Conservation (phyloP, 2,329 filamentous ascomycete species). For the Alternaria sp. region DNA sequence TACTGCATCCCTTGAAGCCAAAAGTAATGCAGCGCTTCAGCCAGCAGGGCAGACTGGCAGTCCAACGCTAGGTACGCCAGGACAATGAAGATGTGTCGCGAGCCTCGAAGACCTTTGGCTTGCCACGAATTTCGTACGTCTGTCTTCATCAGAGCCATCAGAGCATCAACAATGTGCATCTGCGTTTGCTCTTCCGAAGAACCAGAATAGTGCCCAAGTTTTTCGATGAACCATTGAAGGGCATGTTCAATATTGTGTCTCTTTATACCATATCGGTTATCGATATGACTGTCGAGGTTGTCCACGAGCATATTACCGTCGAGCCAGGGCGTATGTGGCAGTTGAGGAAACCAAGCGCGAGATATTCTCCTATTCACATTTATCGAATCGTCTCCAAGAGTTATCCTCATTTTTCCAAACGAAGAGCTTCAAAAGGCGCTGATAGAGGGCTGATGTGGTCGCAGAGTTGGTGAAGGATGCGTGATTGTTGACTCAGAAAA, state of each 20-base stretch:
- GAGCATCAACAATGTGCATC: not conserved
- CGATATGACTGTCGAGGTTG: not conserved
- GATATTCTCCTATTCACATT: not conserved
- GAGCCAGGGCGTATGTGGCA: not conserved
- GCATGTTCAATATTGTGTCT: not conserved
- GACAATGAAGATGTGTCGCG: not conserved
- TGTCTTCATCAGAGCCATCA: not conserved
- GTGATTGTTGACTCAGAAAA: not conserved
- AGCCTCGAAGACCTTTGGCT: not conserved
- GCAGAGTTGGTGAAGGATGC: not conserved
- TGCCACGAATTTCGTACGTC: not conserved
- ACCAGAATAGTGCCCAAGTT: not conserved
- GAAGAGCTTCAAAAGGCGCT: not conserved
- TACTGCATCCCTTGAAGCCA: not conserved
- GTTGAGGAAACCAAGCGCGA: not conserved
- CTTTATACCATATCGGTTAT: not conserved
- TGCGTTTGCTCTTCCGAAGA: not conserved
- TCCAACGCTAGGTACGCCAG: slow-evolving; percentile 4
- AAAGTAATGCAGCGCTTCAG: not conserved
- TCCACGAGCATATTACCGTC: not conserved
- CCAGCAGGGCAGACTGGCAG: not conserved
- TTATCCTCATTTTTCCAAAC: not conserved
- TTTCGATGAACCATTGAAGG: not conserved
- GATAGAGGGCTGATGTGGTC: not conserved
- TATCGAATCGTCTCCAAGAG: not conserved